Conservation (phyloP, 1,284 basidiomycete species). For the Prillingera fragicola region DNA sequence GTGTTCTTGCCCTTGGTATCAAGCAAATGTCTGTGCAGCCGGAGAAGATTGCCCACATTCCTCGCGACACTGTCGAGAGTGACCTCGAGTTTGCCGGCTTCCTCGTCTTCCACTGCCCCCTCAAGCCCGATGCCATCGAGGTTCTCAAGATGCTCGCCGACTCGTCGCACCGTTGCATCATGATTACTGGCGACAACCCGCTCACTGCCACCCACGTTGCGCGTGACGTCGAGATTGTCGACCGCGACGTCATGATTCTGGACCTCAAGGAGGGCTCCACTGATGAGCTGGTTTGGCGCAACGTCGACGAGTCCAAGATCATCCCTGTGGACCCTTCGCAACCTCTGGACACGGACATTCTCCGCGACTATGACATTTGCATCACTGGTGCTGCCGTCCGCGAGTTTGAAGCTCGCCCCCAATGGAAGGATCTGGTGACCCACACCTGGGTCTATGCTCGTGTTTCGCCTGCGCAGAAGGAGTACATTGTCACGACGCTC, state of each 20-base stretch:
- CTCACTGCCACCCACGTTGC: conserved; percentile 91
- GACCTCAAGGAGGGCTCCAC: conserved; percentile 76
- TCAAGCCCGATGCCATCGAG: conserved; percentile 86
- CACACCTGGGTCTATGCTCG: conserved; percentile 96
- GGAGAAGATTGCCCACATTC: conserved; percentile 76
- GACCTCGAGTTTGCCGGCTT: conserved; percentile 78
- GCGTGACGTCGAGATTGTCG: conserved; percentile 88
- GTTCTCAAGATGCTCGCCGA: conserved; percentile 86
- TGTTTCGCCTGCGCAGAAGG: conserved; percentile 91
- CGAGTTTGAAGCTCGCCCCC: conserved; percentile 60
- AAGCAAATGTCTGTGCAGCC: conserved; percentile 70
- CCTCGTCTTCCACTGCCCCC: conserved; percentile 91
- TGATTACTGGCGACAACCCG: conserved; percentile 97
- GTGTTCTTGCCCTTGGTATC: conserved; percentile 80
- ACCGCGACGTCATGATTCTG: conserved; percentile 83
- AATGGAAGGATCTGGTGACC: conserved; percentile 73
- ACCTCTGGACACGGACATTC: conserved; percentile 68
- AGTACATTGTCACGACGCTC: conserved; percentile 81
- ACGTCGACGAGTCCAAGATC: conserved; percentile 80
- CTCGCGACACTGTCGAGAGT: conserved; percentile 72
- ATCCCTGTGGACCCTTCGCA: conserved; percentile 72
- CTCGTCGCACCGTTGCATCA: conserved; percentile 92
- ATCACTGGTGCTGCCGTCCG: conserved; percentile 86
- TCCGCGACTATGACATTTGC: conserved; percentile 85
- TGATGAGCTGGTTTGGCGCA: conserved; percentile 79